Evolutionary conservation across 106 monocot species (phyloP), one percentile per base, ranked within the genome.

Genomic region (Apostasia shenzhenica): DNA sequence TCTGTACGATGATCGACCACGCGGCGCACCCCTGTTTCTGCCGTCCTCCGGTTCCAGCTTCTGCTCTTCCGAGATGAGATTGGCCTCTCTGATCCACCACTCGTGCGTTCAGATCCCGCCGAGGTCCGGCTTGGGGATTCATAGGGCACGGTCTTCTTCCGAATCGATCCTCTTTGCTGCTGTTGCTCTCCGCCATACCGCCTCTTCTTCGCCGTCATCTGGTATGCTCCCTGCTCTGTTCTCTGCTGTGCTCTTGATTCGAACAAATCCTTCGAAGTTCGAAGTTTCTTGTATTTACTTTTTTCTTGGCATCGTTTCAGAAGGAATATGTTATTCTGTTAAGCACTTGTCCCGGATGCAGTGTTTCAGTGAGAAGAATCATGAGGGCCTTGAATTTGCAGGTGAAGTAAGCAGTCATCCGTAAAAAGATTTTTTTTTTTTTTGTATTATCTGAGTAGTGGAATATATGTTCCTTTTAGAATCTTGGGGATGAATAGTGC

Each of bases 41-140:
- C 26, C 26, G 26, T 26, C 26, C 26, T 26, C 26, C 26, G 26
- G 26, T 26, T 26, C 26, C 26, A 26, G 26, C 26, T 26, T 26
- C 26, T 26, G 26, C 43, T 5, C 6, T 59, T 45, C 62, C 43
- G 4, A 13, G 2, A 63, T 63, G 62, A 4, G 45, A 45, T 63
- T 45, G 5, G 62, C 45, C 45, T 45, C 62, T 63, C 39, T 45
- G 14, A 63, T 63, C 62, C n/a, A 63, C 45, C 45, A n/a, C 45
- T 45, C 62, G 43, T 45, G 45, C 6, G 8, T 50, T 45, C 45
- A 63, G 45, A 63, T 45, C 39, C n/a, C 42, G 9, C n/a, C 11
- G 42, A 45, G 62, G 39, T 63, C n/a, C 12, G 62, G 8, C n/a
- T 45, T 44, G n/a, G n/a, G 62, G 45, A 63, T n/a, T 63, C 45